Percentiles rank a stretch among this genome's conserved stretches.
phyloP scores from a whole-genome alignment of 1,284 basidiomycete genomes.

The Ganoderma lingzhi region DNA sequence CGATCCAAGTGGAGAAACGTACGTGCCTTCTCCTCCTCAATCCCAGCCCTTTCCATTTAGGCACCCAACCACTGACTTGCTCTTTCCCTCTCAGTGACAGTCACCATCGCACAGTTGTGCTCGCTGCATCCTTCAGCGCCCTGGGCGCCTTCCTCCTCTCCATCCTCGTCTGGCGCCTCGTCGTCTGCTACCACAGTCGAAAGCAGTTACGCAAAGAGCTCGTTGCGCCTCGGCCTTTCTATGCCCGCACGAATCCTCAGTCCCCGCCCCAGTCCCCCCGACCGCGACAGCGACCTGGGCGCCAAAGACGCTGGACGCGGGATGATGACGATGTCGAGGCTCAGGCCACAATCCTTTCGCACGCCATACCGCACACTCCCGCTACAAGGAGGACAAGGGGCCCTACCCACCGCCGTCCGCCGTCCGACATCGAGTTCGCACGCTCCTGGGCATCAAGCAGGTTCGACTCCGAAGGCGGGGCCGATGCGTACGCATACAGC shows the following conservation, averaged over 20 bases:
- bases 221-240: constrained; percentile 23
- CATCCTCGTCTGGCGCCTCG: constrained; percentile 23
- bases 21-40: not conserved
- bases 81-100: not conserved
- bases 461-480: not conserved
- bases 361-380: constrained; percentile 4
- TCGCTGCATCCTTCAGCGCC: constrained; percentile 21
- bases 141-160: constrained; percentile 23
- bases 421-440: constrained; percentile 10
- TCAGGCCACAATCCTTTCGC: constrained; percentile 10
- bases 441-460: not conserved
- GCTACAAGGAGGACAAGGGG: not conserved
- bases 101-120: constrained; percentile 14
- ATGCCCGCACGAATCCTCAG: constrained; percentile 10
- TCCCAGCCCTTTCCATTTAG: not conserved
- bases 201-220: constrained; percentile 12
- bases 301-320: not conserved
- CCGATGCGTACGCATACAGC: not conserved
- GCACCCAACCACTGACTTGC: not conserved
- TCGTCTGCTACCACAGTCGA: constrained; percentile 7
- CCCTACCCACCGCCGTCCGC: not conserved
- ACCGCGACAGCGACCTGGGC: not conserved
- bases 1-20: not conserved
- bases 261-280: constrained; percentile 2
- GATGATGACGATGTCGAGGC: not conserved